phyloP scores from a whole-genome alignment of 73 alveolate genomes.

The Paramecium sonneborni region DNA sequence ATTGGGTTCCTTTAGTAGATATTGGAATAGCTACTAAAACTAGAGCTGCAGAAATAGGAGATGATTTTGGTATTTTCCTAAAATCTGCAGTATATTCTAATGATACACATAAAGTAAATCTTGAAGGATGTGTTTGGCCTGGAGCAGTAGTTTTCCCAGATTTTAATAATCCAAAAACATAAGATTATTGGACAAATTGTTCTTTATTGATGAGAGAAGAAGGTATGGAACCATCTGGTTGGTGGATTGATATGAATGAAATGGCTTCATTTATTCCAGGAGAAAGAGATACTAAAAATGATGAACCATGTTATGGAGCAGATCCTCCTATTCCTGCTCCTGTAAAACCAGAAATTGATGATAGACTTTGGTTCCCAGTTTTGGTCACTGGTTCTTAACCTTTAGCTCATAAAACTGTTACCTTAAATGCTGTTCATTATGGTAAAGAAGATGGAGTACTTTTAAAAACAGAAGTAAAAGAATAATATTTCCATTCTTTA shows the following conservation, averaged over 20 bases:
- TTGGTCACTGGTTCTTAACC: neutral
- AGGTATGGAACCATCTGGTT: slow-evolving; percentile 72
- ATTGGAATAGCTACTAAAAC: slow-evolving; percentile 73
- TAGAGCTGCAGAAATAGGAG: slow-evolving; percentile 64
- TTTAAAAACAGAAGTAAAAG: neutral
- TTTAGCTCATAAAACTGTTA: slow-evolving; percentile 27
- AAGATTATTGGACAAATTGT: slow-evolving; percentile 79
- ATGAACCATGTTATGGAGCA: slow-evolving; percentile 29
- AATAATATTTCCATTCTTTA: slow-evolving; percentile 54
- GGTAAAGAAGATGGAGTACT: neutral
- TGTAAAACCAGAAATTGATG: slow-evolving; percentile 14
- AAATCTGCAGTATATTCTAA: slow-evolving; percentile 70
- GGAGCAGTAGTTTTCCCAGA: slow-evolving; percentile 84
- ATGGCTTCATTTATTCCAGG: slow-evolving; percentile 61
- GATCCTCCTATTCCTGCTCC: slow-evolving; percentile 27
- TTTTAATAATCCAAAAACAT: slow-evolving; percentile 79
- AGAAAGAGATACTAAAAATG: neutral
- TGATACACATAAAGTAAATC: neutral
- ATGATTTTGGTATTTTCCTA: slow-evolving; percentile 70
- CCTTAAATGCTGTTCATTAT: slow-evolving; percentile 9
- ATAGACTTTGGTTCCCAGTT: slow-evolving; percentile 17
- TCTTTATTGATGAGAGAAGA: slow-evolving; percentile 66
- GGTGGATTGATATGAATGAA: slow-evolving; percentile 90
- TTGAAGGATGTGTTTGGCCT: slow-evolving; percentile 84
- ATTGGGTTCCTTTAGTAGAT: slow-evolving; percentile 81